Percentiles rank a stretch among this genome's conserved stretches.
Evolutionary conservation across 768 basidiomycete genomes (phyloP).

Genomic region (Boletus huronensis): DNA sequence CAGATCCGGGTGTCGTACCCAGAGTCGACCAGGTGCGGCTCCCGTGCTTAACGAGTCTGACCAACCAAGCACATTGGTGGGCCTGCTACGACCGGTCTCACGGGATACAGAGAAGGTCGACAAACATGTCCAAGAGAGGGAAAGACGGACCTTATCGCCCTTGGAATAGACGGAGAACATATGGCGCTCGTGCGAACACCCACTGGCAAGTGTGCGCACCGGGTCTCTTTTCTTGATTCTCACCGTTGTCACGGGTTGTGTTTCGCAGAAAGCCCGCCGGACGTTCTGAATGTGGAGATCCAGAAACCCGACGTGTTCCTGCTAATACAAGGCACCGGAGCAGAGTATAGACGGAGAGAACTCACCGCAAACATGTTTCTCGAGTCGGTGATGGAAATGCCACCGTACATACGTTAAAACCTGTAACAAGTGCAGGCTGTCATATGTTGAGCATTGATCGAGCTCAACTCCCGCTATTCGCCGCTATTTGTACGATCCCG

Average conservation of each 20-base stretch:
- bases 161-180: conserved; percentile 1
- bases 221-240: background rate
- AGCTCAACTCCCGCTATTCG: background rate
- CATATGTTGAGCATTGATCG: background rate
- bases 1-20: background rate
- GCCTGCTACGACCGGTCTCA: background rate
- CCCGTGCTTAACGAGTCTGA: too few species aligned
- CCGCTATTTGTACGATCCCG: background rate
- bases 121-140: background rate
- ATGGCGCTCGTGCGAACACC: background rate
- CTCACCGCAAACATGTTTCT: background rate
- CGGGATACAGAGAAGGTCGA: background rate
- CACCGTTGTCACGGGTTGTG: background rate
- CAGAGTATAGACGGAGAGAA: background rate
- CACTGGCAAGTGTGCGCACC: background rate
- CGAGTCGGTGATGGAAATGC: background rate
- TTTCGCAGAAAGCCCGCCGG: background rate
- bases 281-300: background rate
- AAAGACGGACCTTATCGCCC: background rate
- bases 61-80: background rate
- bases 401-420: background rate
- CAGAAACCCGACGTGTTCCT: background rate
- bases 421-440: background rate
- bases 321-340: background rate
- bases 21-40: background rate